Base-by-base conservation (phyloP, 23 red algal species). In the Gracilariopsis chorda region DNA sequence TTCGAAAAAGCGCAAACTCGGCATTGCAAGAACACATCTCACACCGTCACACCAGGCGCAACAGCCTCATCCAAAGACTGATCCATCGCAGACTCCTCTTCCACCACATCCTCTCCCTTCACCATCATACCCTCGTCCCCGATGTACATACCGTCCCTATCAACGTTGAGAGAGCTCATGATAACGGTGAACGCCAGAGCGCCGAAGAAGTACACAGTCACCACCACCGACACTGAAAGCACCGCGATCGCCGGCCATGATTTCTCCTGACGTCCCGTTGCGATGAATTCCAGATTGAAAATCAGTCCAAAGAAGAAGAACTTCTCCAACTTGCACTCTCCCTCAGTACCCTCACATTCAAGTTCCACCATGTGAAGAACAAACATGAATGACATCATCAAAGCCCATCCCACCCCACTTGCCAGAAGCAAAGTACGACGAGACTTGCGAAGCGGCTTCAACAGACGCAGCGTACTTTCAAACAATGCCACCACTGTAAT, bases 241-340 rank as follows among this genome's bases (percentile, higher is more conserved):
- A 67, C 85, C 7, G 85, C 69, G 52, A 89, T 30, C 13, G 48
- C 48, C 32, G 67, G 67, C 85, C 85, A 89, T 33, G 75, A 34
- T 19, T 53, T 53, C 48, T 72, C 27, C 67, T 74, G 44, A 19
- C 48, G 43, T 52, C 72, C 72, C 42, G 32, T 47, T 29, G 21
- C 46, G 13, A 49, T 76, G 37, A 82, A 95, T 16, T 95, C 77
- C 23, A 33, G 29, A 13, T 86, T 60, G 65, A 95, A 92, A 52
- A 95, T 95, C 4, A 95, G 84, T 20, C 79, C 79, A 45, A 88
- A 95, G 68, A 91, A 91, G 93, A 91, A 95, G 51, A 95, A 95
- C 58, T 63, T 73, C 3, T 77, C 75, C 13, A 67, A 32, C 29
- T 78, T 53, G 62, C 62, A 68, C 21, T 36, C 33, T 5, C 48